Evolutionary conservation across 1,139 yeast genomes (phyloP).

Genomic region (Chernovozyma sophiae-reginae): DNA sequence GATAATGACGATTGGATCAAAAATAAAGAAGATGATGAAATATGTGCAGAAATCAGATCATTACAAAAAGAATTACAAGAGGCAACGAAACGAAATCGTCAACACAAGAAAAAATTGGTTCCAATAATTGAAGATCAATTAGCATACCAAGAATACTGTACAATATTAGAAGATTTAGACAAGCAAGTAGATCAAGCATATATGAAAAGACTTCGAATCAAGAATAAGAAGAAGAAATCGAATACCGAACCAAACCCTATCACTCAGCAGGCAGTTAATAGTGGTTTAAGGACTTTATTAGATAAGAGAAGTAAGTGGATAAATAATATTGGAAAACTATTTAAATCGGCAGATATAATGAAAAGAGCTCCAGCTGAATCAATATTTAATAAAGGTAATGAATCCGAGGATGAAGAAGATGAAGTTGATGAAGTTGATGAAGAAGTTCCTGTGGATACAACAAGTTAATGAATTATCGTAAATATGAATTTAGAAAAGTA

Average conservation of each 20-base stretch:
- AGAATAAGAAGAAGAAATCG: conserved; percentile 71
- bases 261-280: conserved; percentile 55
- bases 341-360: conserved; percentile 65
- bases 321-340: conserved; percentile 80
- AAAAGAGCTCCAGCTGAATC: conserved; percentile 68
- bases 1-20: conserved; percentile 74
- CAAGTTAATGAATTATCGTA: no score
- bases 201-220: conserved; percentile 76
- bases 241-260: conserved; percentile 35
- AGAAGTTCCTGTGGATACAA: no score
- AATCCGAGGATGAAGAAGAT: conserved; percentile 37
- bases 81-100: conserved; percentile 60
- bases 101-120: conserved; percentile 59
- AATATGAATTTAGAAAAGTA: no score
- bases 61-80: conserved; percentile 67
- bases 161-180: conserved; percentile 88
- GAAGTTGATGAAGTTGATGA: conserved; percentile 33
- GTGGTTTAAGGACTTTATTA: conserved; percentile 71
- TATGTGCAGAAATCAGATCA: conserved; percentile 75
- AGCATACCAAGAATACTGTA: conserved; percentile 92
- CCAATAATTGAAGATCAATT: conserved; percentile 85
- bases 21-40: conserved; percentile 90
- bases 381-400: conserved; percentile 39
- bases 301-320: conserved; percentile 92
- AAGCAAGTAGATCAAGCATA: conserved; percentile 97